A percentile compares a stretch with the other conserved stretches of the same genome.
These are phyloP conservation scores for Apiotrichum siamense DNA, from an alignment of 1,284 basidiomycete genomes.

Conservation along the genomic window DNA sequence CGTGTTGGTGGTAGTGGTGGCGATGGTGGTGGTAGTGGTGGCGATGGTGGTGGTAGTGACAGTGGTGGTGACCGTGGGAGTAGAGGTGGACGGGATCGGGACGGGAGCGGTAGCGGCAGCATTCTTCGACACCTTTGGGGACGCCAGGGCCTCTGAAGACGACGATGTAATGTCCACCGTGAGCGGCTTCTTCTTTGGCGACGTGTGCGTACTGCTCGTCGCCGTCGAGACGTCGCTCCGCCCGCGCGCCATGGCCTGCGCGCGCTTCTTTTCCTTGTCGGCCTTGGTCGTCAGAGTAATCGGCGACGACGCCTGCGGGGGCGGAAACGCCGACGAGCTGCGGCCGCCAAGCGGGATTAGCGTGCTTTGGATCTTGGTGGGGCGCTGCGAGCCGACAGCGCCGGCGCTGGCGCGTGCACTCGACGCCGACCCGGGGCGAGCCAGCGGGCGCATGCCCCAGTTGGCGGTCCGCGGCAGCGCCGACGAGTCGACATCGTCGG, in stretches of 20 bases:
- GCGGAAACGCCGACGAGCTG: constrained; percentile 31
- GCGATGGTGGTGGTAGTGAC: not conserved
- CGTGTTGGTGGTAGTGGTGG: constrained; percentile 26
- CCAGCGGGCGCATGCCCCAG: constrained; percentile 56
- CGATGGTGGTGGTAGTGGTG: constrained; percentile 48
- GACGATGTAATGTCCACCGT: constrained; percentile 2
- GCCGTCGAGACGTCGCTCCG: constrained; percentile 33
- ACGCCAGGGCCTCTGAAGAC: not conserved
- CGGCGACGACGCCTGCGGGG: constrained; percentile 60
- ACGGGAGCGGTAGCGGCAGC: not conserved
- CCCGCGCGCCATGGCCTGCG: constrained; percentile 29
- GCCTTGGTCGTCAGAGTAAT: constrained; percentile 49
- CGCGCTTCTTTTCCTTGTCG: constrained; percentile 19
- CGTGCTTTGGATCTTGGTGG: constrained; percentile 29
- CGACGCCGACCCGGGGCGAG: constrained; percentile 8
- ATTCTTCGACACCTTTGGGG: no score
- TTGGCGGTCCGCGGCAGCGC: constrained; percentile 73
- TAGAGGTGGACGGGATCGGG: constrained; percentile 26
- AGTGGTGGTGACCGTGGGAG: not conserved
- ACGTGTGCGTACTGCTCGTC: constrained; percentile 27
- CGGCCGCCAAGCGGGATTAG: constrained; percentile 36
- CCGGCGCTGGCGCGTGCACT: constrained; percentile 1
- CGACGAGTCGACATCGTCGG: constrained; percentile 40
- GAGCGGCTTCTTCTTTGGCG: constrained; percentile 36
- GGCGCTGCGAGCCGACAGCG: constrained; percentile 26